These are phyloP conservation scores for Pichia kluyveri DNA, from an alignment of 805 yeast genomes.

Conservation along the genomic window DNA sequence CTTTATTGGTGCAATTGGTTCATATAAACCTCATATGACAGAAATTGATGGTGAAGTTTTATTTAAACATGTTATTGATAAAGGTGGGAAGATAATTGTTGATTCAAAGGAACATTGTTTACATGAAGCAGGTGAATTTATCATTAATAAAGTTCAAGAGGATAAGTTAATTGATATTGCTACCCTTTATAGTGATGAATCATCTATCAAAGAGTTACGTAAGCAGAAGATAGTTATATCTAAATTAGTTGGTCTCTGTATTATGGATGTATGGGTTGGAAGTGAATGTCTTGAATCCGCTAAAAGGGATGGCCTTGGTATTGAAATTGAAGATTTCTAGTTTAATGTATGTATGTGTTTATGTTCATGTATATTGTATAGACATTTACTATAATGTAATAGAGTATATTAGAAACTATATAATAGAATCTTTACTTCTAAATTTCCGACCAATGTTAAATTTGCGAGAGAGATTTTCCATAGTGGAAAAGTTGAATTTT, in stretches of 20 bases:
- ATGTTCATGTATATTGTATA: background rate
- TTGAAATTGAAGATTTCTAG: slow-evolving; percentile 24
- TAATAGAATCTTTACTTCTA: too few relatives aligned
- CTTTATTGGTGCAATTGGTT: slow-evolving; percentile 54
- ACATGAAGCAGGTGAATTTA: slow-evolving; percentile 58
- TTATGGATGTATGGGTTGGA: slow-evolving; percentile 55
- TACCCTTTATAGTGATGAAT: slow-evolving; percentile 22
- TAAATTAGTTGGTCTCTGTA: slow-evolving; percentile 54
- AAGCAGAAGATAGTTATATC: slow-evolving; percentile 31
- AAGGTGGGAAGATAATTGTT: slow-evolving; percentile 39
- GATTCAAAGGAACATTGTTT: slow-evolving; percentile 51
- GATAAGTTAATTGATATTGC: slow-evolving; percentile 40
- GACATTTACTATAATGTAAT: background rate
- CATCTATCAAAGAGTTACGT: slow-evolving; percentile 5
- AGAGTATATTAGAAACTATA: too few relatives aligned
- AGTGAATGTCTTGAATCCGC: slow-evolving; percentile 30
- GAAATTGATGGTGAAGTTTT: slow-evolving; percentile 43
- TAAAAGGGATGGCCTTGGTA: slow-evolving; percentile 20
- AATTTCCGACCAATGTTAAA: too few relatives aligned
- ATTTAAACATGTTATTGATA: slow-evolving; percentile 25
- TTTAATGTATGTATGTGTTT: too few relatives aligned
- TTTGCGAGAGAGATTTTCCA: too few relatives aligned
- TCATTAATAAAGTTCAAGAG: slow-evolving; percentile 32
- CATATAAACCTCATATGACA: slow-evolving; percentile 59
- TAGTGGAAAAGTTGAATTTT: background rate